Conservation (phyloP, 306 rosid genomes). For the Lathyrus tuberosus region DNA sequence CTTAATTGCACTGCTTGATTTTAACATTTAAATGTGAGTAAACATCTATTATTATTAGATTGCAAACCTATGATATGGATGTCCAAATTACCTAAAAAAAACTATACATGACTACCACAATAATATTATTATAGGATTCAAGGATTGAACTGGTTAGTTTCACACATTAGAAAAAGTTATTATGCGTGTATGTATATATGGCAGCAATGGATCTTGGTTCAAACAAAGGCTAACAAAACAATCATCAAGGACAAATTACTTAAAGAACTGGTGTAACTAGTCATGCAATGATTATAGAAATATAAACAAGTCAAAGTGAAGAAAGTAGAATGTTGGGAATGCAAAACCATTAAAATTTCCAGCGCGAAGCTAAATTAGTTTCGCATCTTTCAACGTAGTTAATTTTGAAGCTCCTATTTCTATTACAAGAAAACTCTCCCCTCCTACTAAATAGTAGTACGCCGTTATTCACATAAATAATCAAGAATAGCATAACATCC, state of each 20-base stretch:
- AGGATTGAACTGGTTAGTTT: not conserved
- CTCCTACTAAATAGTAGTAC: not conserved
- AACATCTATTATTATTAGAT: not conserved
- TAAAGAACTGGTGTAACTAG: not conserved
- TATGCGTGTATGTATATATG: not conserved
- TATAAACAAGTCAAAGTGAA: slow-evolving; percentile 19
- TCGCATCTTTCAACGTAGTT: slow-evolving; percentile 14
- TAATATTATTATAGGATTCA: not conserved
- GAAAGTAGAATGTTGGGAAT: slow-evolving; percentile 10
- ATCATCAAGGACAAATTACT: slow-evolving; percentile 18
- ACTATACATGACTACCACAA: not conserved
- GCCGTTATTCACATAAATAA: slow-evolving; percentile 24
- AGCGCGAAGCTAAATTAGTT: slow-evolving; percentile 21
- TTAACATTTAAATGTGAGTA: not conserved
- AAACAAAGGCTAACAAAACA: slow-evolving; percentile 21
- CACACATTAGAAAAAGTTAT: not conserved
- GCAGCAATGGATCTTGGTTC: not conserved
- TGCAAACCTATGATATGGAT: not conserved
- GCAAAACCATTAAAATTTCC: slow-evolving; percentile 16
- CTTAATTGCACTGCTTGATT: not conserved
- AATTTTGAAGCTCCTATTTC: slow-evolving; percentile 26
- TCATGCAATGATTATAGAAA: slow-evolving; percentile 21
- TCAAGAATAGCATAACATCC: slow-evolving; percentile 10
- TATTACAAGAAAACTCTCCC: slow-evolving; percentile 26
- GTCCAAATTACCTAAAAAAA: not conserved